These are phyloP conservation scores for Fusarium verrucosum DNA, from an alignment of 2,329 filamentous ascomycete species.

Conservation along the genomic window DNA sequence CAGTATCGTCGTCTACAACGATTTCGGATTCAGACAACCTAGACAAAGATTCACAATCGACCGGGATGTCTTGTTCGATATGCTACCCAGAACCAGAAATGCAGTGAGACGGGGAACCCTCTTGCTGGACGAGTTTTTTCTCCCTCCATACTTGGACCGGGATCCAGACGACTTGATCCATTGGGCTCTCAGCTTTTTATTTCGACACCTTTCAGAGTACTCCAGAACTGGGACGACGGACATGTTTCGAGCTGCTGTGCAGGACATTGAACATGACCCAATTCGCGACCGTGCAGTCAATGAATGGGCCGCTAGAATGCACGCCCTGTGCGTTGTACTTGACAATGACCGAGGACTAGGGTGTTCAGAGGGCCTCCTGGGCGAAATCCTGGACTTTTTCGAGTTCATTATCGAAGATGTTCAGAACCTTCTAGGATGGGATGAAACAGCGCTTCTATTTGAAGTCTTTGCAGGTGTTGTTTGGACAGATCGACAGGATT, in stretches of 20 bases:
- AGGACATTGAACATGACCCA: constrained; percentile 14
- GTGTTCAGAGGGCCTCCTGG: constrained; percentile 42
- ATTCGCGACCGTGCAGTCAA: not conserved
- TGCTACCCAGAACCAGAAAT: constrained; percentile 26
- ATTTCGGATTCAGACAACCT: constrained; percentile 10
- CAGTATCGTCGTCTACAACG: constrained; percentile 12
- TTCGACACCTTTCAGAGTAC: constrained; percentile 26
- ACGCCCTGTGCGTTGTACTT: constrained; percentile 43
- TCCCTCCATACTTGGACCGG: not conserved
- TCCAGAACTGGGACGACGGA: constrained; percentile 20
- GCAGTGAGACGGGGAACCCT: constrained; percentile 22
- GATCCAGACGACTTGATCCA: constrained; percentile 14
- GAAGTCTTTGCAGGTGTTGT: constrained; percentile 40
- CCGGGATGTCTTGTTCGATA: constrained; percentile 5
- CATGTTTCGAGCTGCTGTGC: constrained; percentile 29
- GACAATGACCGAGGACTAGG: constrained; percentile 42
- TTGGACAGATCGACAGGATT: constrained; percentile 6
- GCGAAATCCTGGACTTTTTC: constrained; percentile 40
- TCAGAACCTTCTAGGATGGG: constrained; percentile 21
- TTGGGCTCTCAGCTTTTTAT: constrained; percentile 31
- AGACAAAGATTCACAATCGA: constrained; percentile 23
- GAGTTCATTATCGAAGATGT: constrained; percentile 36
- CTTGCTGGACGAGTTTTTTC: constrained; percentile 24
- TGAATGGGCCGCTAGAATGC: constrained; percentile 28
- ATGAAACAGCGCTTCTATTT: constrained; percentile 32